Base-by-base conservation (phyloP, 2,329 filamentous ascomycete species). In the Trichoderma sp. region DNA sequence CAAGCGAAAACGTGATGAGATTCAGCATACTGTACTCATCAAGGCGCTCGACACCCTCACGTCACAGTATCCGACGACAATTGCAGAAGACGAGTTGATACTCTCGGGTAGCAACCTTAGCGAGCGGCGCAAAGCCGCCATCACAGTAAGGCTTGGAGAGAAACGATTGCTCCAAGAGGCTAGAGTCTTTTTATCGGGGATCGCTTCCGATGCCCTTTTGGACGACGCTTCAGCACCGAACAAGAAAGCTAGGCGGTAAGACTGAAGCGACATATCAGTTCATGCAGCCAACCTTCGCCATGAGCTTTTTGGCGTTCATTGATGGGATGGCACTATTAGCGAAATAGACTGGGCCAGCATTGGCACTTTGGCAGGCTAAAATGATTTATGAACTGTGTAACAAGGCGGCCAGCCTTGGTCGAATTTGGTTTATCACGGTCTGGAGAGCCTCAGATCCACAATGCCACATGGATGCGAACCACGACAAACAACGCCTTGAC, bases 71-170 rank as follows among this genome's bases (percentile, higher is more conserved):
- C 70, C 78, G 3, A 85, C 84, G 1, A 80, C 76, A 24, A 74
- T 79, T n/a, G 74, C 75, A 0, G 77, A 83, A 49, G 83, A 86
- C 64, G 75, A 80, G 61, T 68, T 74, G n/a, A 72, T 84, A 0
- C 74, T 85, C 24, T 70, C 75, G 13, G 69, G 68, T 2, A 70
- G 73, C 5, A 72, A 72, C 16, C 68, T 83, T 7, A 71, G 71
- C 3, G 74, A 80, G 35, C 80, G 85, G 61, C 77, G 78, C 16
- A 81, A 79, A 55, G 91, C 92, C 88, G 92, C 92, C 0, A 75
- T 89, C 27, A 81, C 86, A 62, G 90, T 94, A 43, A 86, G 92
- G 70, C 79, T 89, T 3, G 92, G 92, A 16, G 92, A 95, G 79
- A 93, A 93, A 77, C 84, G 85, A 73, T 82, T 94, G 6, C 76